Conservation (phyloP, 352 stramenopile genomes). For the Globisporangium rhizosaccharum region DNA sequence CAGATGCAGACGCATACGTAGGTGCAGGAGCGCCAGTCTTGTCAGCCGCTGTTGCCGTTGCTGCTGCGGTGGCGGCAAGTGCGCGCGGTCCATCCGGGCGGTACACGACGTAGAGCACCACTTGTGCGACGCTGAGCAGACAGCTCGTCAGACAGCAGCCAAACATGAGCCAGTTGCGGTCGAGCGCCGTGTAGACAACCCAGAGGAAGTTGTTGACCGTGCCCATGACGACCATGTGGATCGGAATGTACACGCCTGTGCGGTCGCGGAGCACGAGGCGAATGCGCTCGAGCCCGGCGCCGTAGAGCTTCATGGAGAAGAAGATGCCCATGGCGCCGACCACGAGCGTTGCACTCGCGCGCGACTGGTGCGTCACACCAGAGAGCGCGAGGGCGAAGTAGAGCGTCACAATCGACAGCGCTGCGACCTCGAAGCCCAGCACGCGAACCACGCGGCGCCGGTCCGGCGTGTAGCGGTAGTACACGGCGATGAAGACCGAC, state of each 20-base stretch:
- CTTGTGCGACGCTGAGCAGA: conserved; percentile 8
- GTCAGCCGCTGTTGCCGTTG: neutral
- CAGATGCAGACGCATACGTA: neutral
- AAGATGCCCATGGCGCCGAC: conserved; percentile 27
- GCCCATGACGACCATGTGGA: conserved; percentile 42
- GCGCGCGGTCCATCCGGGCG: conserved; percentile 2
- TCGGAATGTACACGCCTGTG: conserved; percentile 43
- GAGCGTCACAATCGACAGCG: conserved; percentile 20
- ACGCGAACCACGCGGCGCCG: conserved; percentile 20
- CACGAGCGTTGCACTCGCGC: conserved; percentile 16
- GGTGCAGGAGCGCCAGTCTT: neutral
- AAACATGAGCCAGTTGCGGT: conserved; percentile 17
- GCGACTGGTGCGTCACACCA: conserved; percentile 26
- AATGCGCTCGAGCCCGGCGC: conserved; percentile 32
- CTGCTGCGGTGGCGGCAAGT: neutral
- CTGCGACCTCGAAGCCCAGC: conserved; percentile 13
- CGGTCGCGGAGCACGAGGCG: conserved; percentile 33
- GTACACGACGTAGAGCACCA: conserved; percentile 13
- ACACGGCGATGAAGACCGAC: conserved; percentile 41
- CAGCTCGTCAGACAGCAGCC: conserved; percentile 10
- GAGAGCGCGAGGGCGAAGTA: conserved; percentile 32
- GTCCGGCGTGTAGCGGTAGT: conserved; percentile 42
- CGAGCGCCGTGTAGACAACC: conserved; percentile 16
- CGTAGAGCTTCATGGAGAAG: conserved; percentile 39
- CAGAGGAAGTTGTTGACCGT: conserved; percentile 40